Evolutionary conservation across 1,284 basidiomycete species (phyloP), one percentile per base, ranked within the genome.

Genomic region (Pseudomicrostroma phylloplanum): DNA sequence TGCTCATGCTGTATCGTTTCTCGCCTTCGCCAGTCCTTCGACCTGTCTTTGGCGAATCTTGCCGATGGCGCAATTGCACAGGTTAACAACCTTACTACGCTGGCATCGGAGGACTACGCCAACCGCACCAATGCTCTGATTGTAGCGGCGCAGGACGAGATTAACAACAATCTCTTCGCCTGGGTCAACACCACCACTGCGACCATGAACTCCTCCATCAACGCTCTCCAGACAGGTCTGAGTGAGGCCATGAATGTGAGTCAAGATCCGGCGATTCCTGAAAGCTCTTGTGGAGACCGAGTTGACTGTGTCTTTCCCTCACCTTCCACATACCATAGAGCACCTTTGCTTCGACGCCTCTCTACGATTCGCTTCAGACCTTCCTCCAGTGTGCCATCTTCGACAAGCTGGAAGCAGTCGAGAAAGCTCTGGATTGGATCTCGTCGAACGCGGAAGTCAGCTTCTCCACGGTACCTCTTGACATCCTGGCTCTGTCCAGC

Each of bases 131-230:
- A 97, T 74, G 69, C 71, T 6, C 87, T 86, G 26, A 86, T 96
- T 36, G 82, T 85, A 49, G 71, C 72, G 26, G 83, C 90, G 57
- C 88, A 96, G 80, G 82, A 82, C 42, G 84, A 86, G 12, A 86
- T 97, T 79, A 91, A 97, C 79, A 81, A 89, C 42, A 59, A 71
- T 40, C 64, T 73, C 11, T 94, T 97, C 66, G 89, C 90, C 17
- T 97, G 92, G 93, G 87, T 97, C 57, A 91, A 96, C 73, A 85
- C 83, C n/a, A 96, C 93, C 0, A 93, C 91, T 0, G 85, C 86
- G 4, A 57, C 56, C 39, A 85, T 98, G 67, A 98, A 98, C 63
- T 63, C 71, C 15, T 83, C 83, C 0, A 70, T 84, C 25, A 82
- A 81, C 30, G 78, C 81, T 42, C 84, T 84, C 60, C 82, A 83